phyloP scores from a whole-genome alignment of 1,284 basidiomycete species.

The Leccinum solheimii region DNA sequence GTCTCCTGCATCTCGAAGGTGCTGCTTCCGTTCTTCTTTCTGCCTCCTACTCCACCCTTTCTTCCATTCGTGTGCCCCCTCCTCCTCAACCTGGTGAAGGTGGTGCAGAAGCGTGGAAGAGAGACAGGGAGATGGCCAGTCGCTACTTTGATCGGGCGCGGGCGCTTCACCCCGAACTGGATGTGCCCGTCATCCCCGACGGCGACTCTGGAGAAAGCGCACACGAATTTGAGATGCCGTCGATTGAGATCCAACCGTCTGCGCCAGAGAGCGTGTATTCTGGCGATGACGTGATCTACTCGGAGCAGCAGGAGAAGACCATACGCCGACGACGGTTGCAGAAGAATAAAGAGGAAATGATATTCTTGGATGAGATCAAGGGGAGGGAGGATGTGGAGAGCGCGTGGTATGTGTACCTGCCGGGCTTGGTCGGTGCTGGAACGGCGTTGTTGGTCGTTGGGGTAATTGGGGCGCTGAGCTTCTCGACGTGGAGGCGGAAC shows the following conservation, averaged over 20 bases:
- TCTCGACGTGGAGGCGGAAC: conserved; percentile 73
- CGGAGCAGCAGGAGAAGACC: conserved; percentile 42
- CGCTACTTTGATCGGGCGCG: conserved; percentile 70
- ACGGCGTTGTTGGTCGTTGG: conserved; percentile 77
- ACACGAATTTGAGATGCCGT: conserved; percentile 62
- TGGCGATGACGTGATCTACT: conserved; percentile 29
- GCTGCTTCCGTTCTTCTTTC: conserved; percentile 64
- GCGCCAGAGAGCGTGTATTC: conserved; percentile 39
- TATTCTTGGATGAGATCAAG: conserved; percentile 48
- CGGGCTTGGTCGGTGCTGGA: conserved; percentile 73
- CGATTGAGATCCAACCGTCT: conserved; percentile 47
- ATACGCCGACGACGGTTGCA: conserved; percentile 46
- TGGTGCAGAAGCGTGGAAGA: conserved; percentile 66
- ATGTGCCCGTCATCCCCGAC: conserved; percentile 63
- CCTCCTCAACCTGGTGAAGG: conserved; percentile 48
- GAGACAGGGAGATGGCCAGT: conserved; percentile 65
- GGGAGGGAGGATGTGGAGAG: conserved; percentile 57
- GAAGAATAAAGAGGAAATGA: conserved; percentile 45
- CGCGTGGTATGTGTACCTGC: conserved; percentile 76
- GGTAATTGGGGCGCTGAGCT: conserved; percentile 68
- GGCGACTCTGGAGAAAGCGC: conserved; percentile 40
- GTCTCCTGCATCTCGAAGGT: conserved; percentile 73
- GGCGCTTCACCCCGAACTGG: conserved; percentile 55
- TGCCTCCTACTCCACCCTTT: conserved; percentile 69
- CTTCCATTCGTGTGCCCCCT: conserved; percentile 65